Conservation (phyloP, 2,329 filamentous ascomycete genomes). For the Neophaeococcomyces aloes region DNA sequence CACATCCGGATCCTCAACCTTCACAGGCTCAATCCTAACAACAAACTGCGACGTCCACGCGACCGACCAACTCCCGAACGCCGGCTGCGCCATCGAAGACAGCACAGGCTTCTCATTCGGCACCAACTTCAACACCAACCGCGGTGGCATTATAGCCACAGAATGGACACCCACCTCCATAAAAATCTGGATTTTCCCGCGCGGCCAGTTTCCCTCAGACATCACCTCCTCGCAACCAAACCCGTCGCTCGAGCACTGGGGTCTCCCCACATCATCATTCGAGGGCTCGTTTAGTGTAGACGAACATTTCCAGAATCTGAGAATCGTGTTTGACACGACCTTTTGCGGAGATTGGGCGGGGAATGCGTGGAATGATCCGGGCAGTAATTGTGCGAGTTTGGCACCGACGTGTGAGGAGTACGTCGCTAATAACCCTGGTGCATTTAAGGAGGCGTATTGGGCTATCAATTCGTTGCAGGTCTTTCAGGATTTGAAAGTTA, state of each 20-base stretch:
- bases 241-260: slow-evolving; percentile 34
- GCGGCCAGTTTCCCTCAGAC: slow-evolving; percentile 36
- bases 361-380: slow-evolving; percentile 34
- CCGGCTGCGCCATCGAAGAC: slow-evolving; percentile 32
- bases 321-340: slow-evolving; percentile 42
- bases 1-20: slow-evolving; percentile 28
- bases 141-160: slow-evolving; percentile 58
- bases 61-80: slow-evolving; percentile 27
- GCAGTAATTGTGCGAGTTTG: slow-evolving; percentile 45
- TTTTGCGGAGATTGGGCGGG: slow-evolving; percentile 50
- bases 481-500: slow-evolving; percentile 42
- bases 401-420: slow-evolving; percentile 60
- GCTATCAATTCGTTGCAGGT: slow-evolving; percentile 59
- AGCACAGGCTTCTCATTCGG: slow-evolving; percentile 35
- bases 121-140: slow-evolving; percentile 41
- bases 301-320: slow-evolving; percentile 33
- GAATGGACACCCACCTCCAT: slow-evolving; percentile 68
- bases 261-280: slow-evolving; percentile 37
- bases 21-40: slow-evolving; percentile 41
- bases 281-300: slow-evolving; percentile 31
- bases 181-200: slow-evolving; percentile 54
- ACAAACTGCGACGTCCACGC: slow-evolving; percentile 41
- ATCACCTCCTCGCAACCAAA: slow-evolving; percentile 35
- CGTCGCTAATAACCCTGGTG: slow-evolving; percentile 55
- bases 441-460: slow-evolving; percentile 65